Base-by-base conservation (phyloP, 2,329 filamentous ascomycete genomes). In the Calonectria multiphialidica region DNA sequence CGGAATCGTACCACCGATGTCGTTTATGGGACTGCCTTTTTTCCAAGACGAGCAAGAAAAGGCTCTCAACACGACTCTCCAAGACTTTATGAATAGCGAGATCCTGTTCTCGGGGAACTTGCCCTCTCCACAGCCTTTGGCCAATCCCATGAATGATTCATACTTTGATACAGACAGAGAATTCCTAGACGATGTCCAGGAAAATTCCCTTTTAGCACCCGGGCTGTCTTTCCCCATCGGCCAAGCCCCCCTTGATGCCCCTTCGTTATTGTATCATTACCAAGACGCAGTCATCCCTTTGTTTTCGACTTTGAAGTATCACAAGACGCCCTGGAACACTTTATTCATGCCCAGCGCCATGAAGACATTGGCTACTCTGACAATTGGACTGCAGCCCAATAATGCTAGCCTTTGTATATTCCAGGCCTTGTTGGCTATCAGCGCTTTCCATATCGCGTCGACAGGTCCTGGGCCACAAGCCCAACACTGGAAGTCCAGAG, bases 381-480 rank as follows among this genome's bases (percentile, higher is more conserved):
- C 61, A 18, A 47, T 64, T n/a, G 42, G 61, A 6, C 42, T 44
- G 3, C 40, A 42, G 25, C 61, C 61, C 21, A 49, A 49, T 23
- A 47, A 64, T 37, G 61, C 61, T 6, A 49, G 40, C n/a, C 61
- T 64, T n/a, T 47, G 61, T 33, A 30, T 64, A 12, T 64, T 64
- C 30, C 44, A 64, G 12, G 40, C 61, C 9, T 44, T 64, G 7
- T 44, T 64, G 8, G 28, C 61, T 4, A 49, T 49, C 4, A 49
- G 61, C n/a, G 61, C 61, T 12, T 64, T 64, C 28, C 40, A 47
- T 21, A 64, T 47, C 4, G 42, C 42, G 12, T 25, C 42, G 2
- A 44, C 42, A 15, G 42, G 23, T 3, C 28, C n/a, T 10, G 61
- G 28, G 10, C n/a, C 23, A 7, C 61, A 64, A n/a, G 9, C 28